A percentile compares a stretch with the other conserved stretches of the same genome.
phyloP scores from a whole-genome alignment of 495 filamentous ascomycete genomes.

The Daldinia caldariorum region DNA sequence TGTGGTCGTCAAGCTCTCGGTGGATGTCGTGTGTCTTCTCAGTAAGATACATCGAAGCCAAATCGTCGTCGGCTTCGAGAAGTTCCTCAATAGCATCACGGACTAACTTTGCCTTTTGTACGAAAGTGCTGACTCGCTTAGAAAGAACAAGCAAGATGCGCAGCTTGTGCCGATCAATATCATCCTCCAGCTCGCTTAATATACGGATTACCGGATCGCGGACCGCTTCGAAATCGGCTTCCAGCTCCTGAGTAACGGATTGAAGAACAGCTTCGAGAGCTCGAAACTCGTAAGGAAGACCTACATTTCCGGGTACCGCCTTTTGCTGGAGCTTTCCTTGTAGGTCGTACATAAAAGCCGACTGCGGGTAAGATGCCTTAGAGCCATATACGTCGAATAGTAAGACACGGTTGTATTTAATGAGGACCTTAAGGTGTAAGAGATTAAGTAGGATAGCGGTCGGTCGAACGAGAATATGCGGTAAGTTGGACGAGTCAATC shows the following conservation, averaged over 20 bases:
- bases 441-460: constrained; percentile 95
- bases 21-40: constrained; percentile 80
- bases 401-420: constrained; percentile 92
- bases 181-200: constrained; percentile 90
- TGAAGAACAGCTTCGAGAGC: constrained; percentile 85
- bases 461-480: constrained; percentile 93
- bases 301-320: constrained; percentile 58
- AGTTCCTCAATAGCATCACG: constrained; percentile 95
- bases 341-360: constrained; percentile 94
- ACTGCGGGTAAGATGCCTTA: constrained; percentile 94
- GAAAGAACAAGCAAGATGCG: constrained; percentile 89
- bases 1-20: constrained; percentile 87
- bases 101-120: constrained; percentile 94
- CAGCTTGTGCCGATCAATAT: constrained; percentile 94
- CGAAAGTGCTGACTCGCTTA: constrained; percentile 95
- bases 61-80: constrained; percentile 96
- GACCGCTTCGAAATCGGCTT: constrained; percentile 92
- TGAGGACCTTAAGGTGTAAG: constrained; percentile 90
- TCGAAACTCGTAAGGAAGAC: constrained; percentile 74
- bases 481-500: constrained; percentile 97
- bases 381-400: constrained; percentile 96
- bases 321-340: constrained; percentile 70
- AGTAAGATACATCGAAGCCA: constrained; percentile 92
- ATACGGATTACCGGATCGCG: constrained; percentile 90
- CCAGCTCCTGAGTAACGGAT: constrained; percentile 84